Conservation (phyloP, 2,329 filamentous ascomycete genomes). For the Anthostomella pinea region DNA sequence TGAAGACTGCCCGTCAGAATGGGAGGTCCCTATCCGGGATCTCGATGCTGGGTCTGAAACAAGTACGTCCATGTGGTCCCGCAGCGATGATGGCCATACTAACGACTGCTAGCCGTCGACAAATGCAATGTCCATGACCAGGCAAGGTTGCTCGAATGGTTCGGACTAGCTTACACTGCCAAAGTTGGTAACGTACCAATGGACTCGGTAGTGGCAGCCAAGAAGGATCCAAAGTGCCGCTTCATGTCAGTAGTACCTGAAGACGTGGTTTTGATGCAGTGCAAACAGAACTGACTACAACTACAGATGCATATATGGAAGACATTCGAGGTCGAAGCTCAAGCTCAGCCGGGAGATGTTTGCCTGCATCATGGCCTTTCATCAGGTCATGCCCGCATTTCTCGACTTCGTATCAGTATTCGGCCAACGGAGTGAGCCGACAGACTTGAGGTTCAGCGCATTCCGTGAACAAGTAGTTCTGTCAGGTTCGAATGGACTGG, state of each 20-base stretch:
- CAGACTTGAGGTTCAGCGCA: conserved; percentile 34
- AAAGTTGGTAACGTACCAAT: too few species aligned
- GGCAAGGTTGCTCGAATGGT: too few species aligned
- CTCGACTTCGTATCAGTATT: conserved; percentile 39
- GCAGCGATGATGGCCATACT: too few species aligned
- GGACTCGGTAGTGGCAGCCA: too few species aligned
- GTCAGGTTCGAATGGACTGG: conserved; percentile 9
- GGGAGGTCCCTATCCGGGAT: too few species aligned
- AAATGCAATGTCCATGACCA: too few species aligned
- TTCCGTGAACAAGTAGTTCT: conserved; percentile 34
- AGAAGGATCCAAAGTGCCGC: conserved; percentile 17
- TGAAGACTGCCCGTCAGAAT: too few species aligned
- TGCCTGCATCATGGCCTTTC: conserved; percentile 22
- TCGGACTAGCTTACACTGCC: too few species aligned
- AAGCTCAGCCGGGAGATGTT: conserved; percentile 16
- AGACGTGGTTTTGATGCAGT: too few species aligned
- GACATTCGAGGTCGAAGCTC: conserved; percentile 13
- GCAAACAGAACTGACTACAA: background rate
- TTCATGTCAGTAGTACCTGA: conserved; percentile 14
- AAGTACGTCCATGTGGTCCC: too few species aligned
- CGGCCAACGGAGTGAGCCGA: conserved; percentile 28
- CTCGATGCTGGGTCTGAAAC: too few species aligned
- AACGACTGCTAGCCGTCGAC: too few species aligned
- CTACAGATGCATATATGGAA: conserved; percentile 13
- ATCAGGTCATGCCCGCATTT: conserved; percentile 40